Base-by-base conservation (phyloP, 2,329 filamentous ascomycete species). In the Cladophialophora exuberans region DNA sequence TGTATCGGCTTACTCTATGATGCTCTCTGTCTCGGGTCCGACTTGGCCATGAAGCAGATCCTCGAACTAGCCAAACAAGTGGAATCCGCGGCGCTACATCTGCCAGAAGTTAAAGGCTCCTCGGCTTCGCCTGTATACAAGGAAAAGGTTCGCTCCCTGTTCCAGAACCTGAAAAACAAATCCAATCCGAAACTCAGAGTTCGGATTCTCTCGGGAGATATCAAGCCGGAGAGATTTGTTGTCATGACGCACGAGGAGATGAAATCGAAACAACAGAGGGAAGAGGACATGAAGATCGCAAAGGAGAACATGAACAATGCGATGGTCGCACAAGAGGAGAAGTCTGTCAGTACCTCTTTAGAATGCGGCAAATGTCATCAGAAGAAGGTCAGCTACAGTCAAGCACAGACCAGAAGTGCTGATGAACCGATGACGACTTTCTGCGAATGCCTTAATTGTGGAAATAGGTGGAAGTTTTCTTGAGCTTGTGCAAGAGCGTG, bases 271-370 rank as follows among this genome's bases (percentile, higher is more conserved):
- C 86, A 94, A 72, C 88, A 89, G 73, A 84, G 86, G 58, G 84
- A 84, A 65, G 83, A 87, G 68, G 91, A 97, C 64, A 77, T 83
- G 64, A 84, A 85, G 71, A 81, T 96, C 46, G 82, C 91, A 70
- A 85, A 89, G 74, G 90, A 97, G 75, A 99, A 99, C 74, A 92
- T 97, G 89, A 91, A 91, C 78, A 90, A 93, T 73, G 90, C 94
- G 1, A 95, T 97, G 85, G 92, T 96, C 9, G 89, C 93, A 54
- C 88, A 92, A 79, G 88, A 85, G 15, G 88, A 96, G 75, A 94
- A 91, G 81, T 92, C 88, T 69, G 90, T 97, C 75, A 91, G 87
- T 70, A 87, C 88, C 70, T 89, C 87, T 54, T 81, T 97, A 67
- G 87, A 90, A 74, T 99, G 94, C 76, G 84, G 90, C 68, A 92